Base-by-base conservation (phyloP, 305 asterid species). In the Rubia balearica region DNA sequence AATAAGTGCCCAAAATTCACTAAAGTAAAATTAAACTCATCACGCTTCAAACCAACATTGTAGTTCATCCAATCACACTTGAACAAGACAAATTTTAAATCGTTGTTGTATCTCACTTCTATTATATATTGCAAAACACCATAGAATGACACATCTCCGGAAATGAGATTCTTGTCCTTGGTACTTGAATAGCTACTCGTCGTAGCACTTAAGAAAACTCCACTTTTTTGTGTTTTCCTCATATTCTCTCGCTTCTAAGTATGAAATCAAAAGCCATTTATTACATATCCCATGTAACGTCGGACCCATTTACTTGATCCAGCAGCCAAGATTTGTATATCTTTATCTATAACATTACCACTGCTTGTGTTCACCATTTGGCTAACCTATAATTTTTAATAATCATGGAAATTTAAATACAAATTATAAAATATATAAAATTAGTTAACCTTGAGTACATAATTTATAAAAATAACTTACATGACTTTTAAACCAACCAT, bases 221-320 rank as follows among this genome's bases (percentile, higher is more conserved):
- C 14, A 10, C 16, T 46, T 3, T 46, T 46, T 46, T 46, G 51
- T 1, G 63, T 57, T 21, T 59, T 19, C 36, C 64, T 59, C 19
- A 14, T 59, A 8, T 6, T 9, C 36, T 59, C 64, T 9, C 12
- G 14, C 36, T 22, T 8, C 36, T 59, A 22, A 24, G 71, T 67
- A 67, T 46, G 71, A 27, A 67, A 67, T 1, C n/a, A 61, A 16
- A 43, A 67, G 6, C 71, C 71, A 43, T 43, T 43, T n/a, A 67
- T 46, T 27, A 46, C 24, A 46, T 67, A 67, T 10, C 59, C 22
- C 0, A 41, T 3, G 14, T 42, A 67, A 10, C 59, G 19, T 8
- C 36, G n/a, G 3, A 21, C 59, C 57, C 59, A 45, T 45, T 67
- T 67, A 19, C 27, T 19, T 2, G 59, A 42, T n/a, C 59, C 40